Base-by-base conservation (phyloP, 2,329 filamentous ascomycete genomes). In the Monascus ruber region DNA sequence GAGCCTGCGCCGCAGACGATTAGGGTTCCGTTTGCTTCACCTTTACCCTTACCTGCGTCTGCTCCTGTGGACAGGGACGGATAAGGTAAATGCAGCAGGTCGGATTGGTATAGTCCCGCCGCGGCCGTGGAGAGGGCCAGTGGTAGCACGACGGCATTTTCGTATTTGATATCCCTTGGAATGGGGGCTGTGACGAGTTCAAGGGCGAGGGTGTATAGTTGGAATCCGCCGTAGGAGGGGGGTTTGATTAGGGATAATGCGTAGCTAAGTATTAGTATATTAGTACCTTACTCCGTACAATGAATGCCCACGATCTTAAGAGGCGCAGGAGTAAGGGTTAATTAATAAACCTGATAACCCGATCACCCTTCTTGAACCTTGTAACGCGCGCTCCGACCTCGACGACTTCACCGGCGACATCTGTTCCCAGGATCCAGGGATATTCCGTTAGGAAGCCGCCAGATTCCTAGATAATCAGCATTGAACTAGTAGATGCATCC, bases 341-440 rank as follows among this genome's bases (percentile, higher is more conserved):
- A 17, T 17, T 17, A 17, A 17, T 31, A 45, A 46, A 55, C 45
- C 51, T 50, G 5, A 50, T 47, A 3, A 55, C 53, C 9, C 51
- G 45, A 36, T 56, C 52, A 4, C 51, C 54, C n/a, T 52, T 39
- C 36, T 52, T 46, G 40, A 58, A 58, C 11, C 47, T 37, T 1
- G 46, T 48, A 2, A 57, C 54, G 5, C 43, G 35, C 1, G 44
- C 39, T 7, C 52, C 71, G 4, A 72, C 59, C 44, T 71, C 64
- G 27, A 64, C 48, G 8, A 72, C 56, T 38, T 67, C 64, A 6
- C 69, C 69, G 0, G 68, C 65, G 3, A 69, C 56, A 47, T 72
- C 69, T 9, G 48, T 52, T 8, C 69, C 69, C 25, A 66, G 47
- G 26, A 66, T 54, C 7, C 47, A 48, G 3, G 58, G 58, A 36